phyloP scores from a whole-genome alignment of 805 yeast species.

The Kazachstania psychrophila region DNA sequence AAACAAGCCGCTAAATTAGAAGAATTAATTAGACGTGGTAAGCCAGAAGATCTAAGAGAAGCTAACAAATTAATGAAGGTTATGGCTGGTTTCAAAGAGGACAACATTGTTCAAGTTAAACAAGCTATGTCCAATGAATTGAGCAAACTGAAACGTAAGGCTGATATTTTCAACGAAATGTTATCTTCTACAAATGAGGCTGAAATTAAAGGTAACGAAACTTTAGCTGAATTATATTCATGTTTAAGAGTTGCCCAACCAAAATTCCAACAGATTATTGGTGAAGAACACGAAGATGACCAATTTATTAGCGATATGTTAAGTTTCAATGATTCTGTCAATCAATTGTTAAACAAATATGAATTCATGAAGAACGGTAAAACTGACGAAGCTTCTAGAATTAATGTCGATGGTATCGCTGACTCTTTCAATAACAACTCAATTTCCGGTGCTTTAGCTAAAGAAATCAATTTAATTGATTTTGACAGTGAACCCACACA shows the following conservation, averaged over 20 bases:
- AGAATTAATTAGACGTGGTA: slow-evolving; percentile 86
- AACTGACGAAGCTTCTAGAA: slow-evolving; percentile 40
- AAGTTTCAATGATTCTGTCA: slow-evolving; percentile 61
- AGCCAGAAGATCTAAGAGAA: slow-evolving; percentile 85
- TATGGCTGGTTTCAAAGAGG: slow-evolving; percentile 93
- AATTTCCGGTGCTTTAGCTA: slow-evolving; percentile 30
- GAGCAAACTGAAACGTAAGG: slow-evolving; percentile 69
- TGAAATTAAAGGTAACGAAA: slow-evolving; percentile 39
- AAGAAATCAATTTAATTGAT: slow-evolving; percentile 55
- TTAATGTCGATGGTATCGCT: slow-evolving; percentile 14
- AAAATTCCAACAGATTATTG: slow-evolving; percentile 70
- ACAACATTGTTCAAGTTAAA: slow-evolving; percentile 50
- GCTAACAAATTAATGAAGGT: slow-evolving; percentile 93
- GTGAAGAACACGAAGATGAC: slow-evolving; percentile 54
- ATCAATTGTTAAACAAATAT: slow-evolving; percentile 56
- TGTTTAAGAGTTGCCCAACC: slow-evolving; percentile 76
- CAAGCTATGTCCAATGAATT: slow-evolving; percentile 75
- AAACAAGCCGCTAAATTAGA: slow-evolving; percentile 91
- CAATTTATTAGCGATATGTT: slow-evolving; percentile 54
- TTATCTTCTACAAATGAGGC: slow-evolving; percentile 38
- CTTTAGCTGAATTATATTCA: slow-evolving; percentile 61
- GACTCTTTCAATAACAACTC: slow-evolving; percentile 8
- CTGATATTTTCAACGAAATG: slow-evolving; percentile 81
- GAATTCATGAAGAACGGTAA: slow-evolving; percentile 56
- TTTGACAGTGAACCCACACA: slow-evolving; percentile 47